Base-by-base conservation (phyloP, 768 basidiomycete species). In the Hirschioporus abietinus region DNA sequence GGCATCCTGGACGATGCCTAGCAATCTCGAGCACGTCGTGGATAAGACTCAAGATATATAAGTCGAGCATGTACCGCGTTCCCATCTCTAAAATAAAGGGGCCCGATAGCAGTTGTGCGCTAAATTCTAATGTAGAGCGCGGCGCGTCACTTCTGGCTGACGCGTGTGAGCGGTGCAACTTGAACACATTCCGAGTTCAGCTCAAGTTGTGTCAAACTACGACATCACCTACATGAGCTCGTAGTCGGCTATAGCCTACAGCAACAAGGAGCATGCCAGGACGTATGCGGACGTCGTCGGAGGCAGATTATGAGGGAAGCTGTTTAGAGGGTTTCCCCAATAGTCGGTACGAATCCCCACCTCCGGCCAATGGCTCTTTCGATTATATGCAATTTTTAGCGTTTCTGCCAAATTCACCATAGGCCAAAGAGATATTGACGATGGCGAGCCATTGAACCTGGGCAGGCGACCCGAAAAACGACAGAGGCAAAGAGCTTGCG, bases 381-480 rank as follows among this genome's bases (percentile, higher is more conserved):
- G 30, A 36, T 23, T 18, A 10, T 59, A 42, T 60, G 7, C 27
- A 67, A 5, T 9, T 52, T 52, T 9, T 52, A 70, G 69, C 2
- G 36, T 67, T 30, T 70, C 69, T 15, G 63, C 66, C 52, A 67
- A 62, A 20, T 63, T 70, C 18, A 66, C 58, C 63, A 70, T 25
- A 20, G 26, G 25, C 64, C 20, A 30, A 8, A 12, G 5, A 3
- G 12, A 52, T 52, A 10, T 12, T 20, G 42, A 6, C 42, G 20
- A 20, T 10, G 42, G 12, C 12, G 42, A 15, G 12, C 42, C 2
- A 52, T 52, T 52, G 42, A 52, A 15, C 12, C 42, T 52, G 42
- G 42, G 42, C 42, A 52, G 42, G 20, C 42, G 42, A 20, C 42
- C 18, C 17, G 64, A 72, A n/a, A 90, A 87, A 69, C 83, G 86